Evolutionary conservation across 1,284 basidiomycete genomes (phyloP).

Genomic region (Mrakiaceae sp.): DNA sequence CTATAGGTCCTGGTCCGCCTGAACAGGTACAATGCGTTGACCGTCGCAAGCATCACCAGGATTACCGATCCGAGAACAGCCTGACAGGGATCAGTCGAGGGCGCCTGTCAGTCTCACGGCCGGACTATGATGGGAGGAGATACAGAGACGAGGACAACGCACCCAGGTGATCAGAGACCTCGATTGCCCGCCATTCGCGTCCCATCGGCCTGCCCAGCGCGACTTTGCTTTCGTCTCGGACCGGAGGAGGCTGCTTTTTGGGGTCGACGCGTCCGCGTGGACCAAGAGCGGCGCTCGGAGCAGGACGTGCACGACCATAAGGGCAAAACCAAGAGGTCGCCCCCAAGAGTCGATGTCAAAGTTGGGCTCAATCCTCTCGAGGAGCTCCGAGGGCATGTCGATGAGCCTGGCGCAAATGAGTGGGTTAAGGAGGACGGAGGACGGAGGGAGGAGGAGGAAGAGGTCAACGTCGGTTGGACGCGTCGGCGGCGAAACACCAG

Average conservation of each 20-base stretch:
- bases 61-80: slow-evolving; percentile 43
- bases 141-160: background rate
- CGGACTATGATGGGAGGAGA: background rate
- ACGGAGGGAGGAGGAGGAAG: too few species aligned
- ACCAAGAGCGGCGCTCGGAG: slow-evolving; percentile 9
- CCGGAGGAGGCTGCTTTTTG: background rate
- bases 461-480: too few species aligned
- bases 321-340: slow-evolving; percentile 6
- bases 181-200: background rate
- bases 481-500: too few species aligned
- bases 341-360: slow-evolving; percentile 4
- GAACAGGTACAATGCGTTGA: slow-evolving; percentile 28
- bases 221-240: background rate
- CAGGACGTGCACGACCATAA: slow-evolving; percentile 11
- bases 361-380: slow-evolving; percentile 5
- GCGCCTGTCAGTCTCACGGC: too few species aligned
- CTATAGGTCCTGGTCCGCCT: slow-evolving; percentile 26
- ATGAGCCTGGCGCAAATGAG: background rate
- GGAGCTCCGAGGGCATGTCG: slow-evolving; percentile 2
- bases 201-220: slow-evolving; percentile 1
- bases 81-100: slow-evolving; percentile 32
- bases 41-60: slow-evolving; percentile 24
- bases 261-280: background rate
- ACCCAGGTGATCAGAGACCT: slow-evolving; percentile 2
- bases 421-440: background rate